A percentile compares a stretch with the other conserved stretches of the same genome.
Conservation (phyloP, 768 basidiomycete species). For the Panus rudis region DNA sequence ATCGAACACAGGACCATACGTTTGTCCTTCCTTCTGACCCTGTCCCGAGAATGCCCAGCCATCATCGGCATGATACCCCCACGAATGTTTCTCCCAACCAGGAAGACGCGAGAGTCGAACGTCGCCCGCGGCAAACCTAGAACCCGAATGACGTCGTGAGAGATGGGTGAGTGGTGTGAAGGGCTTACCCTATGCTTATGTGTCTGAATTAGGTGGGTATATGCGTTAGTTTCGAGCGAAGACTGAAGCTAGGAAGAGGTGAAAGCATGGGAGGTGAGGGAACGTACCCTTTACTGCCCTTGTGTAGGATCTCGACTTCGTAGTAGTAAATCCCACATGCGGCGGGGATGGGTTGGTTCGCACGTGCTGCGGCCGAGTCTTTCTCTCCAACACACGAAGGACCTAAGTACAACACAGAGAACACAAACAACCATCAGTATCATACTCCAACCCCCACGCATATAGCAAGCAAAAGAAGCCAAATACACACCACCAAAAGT, state of each 20-base stretch:
- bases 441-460: no score
- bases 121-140: slow-evolving; percentile 50
- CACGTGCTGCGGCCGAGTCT: slow-evolving; percentile 80
- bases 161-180: background rate
- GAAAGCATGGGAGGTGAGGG: slow-evolving; percentile 1
- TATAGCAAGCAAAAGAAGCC: background rate
- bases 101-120: slow-evolving; percentile 71
- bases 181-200: slow-evolving; percentile 70
- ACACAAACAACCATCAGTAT: no score
- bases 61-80: slow-evolving; percentile 93
- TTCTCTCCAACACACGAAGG: slow-evolving; percentile 55
- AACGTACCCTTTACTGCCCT: slow-evolving; percentile 72
- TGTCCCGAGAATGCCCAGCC: slow-evolving; percentile 75
- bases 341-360: slow-evolving; percentile 70
- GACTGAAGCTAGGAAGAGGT: background rate
- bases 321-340: slow-evolving; percentile 93
- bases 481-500: slow-evolving; percentile 52
- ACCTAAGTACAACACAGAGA: slow-evolving; percentile 29
- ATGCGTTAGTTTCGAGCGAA: slow-evolving; percentile 13
- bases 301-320: slow-evolving; percentile 79
- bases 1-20: slow-evolving; percentile 76
- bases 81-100: slow-evolving; percentile 80
- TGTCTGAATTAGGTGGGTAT: slow-evolving; percentile 39
- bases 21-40: slow-evolving; percentile 60
- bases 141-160: slow-evolving; percentile 28